Percentiles rank a stretch among this genome's conserved stretches.
Evolutionary conservation across 768 basidiomycete species (phyloP).

Genomic region (Inosperma sp.): DNA sequence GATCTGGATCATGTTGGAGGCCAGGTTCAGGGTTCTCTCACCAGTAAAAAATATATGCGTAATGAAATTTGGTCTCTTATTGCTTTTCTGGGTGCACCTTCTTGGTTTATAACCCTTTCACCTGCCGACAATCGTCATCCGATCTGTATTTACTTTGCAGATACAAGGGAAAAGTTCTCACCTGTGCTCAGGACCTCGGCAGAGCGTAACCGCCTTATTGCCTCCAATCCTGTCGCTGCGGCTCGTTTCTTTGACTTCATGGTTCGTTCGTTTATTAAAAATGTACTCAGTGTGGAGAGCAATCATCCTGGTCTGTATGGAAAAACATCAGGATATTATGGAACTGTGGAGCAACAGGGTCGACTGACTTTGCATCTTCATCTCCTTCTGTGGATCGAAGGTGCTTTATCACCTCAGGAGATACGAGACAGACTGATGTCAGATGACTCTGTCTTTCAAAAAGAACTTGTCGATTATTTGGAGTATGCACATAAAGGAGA

Average conservation of each 20-base stretch:
- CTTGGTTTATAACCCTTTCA: slow-evolving; percentile 9
- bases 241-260: slow-evolving; percentile 28
- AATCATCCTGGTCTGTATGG: slow-evolving; percentile 8
- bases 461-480: slow-evolving; percentile 25
- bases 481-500: slow-evolving; percentile 30
- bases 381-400: slow-evolving; percentile 32
- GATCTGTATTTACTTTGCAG: slow-evolving; percentile 29
- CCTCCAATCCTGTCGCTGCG: slow-evolving; percentile 26
- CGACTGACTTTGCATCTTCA: slow-evolving; percentile 36
- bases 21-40: slow-evolving; percentile 19
- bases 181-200: slow-evolving; percentile 8
- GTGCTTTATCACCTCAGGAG: slow-evolving; percentile 28
- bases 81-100: background rate
- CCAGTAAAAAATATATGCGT: slow-evolving; percentile 21
- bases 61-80: slow-evolving; percentile 20
- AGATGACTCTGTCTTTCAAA: slow-evolving; percentile 22
- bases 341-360: slow-evolving; percentile 35
- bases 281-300: slow-evolving; percentile 13
- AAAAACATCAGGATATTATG: slow-evolving; percentile 5
- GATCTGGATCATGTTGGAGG: slow-evolving; percentile 21
- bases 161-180: slow-evolving; percentile 14
- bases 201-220: slow-evolving; percentile 12
- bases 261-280: slow-evolving; percentile 21
- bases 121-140: slow-evolving; percentile 30
- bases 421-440: slow-evolving; percentile 26